Conservation (phyloP, 176 grass and related monocot genomes). For the Juncus inflexus region DNA sequence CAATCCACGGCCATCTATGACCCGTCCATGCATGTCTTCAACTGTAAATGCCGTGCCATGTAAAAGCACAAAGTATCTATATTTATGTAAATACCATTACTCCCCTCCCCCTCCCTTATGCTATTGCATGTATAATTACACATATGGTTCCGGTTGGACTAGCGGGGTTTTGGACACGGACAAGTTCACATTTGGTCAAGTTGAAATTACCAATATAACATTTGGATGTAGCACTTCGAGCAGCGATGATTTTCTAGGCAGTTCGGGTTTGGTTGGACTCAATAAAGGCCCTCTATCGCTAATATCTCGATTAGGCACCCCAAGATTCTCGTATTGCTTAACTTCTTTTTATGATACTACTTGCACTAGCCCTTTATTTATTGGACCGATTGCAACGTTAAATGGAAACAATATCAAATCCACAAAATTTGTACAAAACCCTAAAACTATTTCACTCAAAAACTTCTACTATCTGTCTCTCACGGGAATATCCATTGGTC, state of each 20-base stretch:
- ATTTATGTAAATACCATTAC: too few species aligned
- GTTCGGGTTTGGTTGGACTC: conserved; percentile 52
- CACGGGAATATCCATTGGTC: conserved; percentile 48
- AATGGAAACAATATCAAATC: background rate
- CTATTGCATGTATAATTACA: conserved; percentile 51
- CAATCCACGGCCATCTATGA: conserved; percentile 46
- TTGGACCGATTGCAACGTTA: conserved; percentile 36
- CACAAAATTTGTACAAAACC: conserved; percentile 52
- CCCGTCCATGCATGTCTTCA: conserved; percentile 42
- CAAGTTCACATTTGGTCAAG: conserved; percentile 51
- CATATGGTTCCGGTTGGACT: conserved; percentile 62
- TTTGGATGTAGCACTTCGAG: conserved; percentile 58
- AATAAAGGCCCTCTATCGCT: conserved; percentile 41
- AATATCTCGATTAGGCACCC: conserved; percentile 50
- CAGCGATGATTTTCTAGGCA: conserved; percentile 34
- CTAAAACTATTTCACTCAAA: conserved; percentile 11
- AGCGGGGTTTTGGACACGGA: conserved; percentile 41
- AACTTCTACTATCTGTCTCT: conserved; percentile 61
- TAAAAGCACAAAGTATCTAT: conserved; percentile 27
- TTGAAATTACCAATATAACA: conserved; percentile 19
- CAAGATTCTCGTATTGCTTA: conserved; percentile 67
- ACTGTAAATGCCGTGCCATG: conserved; percentile 44
- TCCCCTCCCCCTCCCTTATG: too few species aligned
- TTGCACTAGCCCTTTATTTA: conserved; percentile 42
- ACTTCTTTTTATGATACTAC: conserved; percentile 43